A percentile compares a stretch with the other conserved stretches of the same genome.
These are phyloP conservation scores for Xerocomellus chrysenteron DNA, from an alignment of 768 basidiomycete species.

Conservation along the genomic window DNA sequence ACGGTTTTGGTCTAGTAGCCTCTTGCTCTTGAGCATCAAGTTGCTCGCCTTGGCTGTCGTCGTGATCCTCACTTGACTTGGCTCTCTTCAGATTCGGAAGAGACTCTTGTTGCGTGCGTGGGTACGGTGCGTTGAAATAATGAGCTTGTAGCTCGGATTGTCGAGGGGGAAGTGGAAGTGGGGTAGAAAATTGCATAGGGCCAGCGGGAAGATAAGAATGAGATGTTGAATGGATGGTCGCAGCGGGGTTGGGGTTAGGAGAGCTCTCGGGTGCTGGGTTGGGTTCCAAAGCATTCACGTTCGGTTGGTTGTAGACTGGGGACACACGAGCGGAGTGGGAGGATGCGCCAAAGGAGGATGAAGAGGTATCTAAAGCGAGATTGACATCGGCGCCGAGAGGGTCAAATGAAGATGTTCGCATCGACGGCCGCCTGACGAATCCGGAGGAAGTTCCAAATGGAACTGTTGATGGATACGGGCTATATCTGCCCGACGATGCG, in stretches of 20 bases:
- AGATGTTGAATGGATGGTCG: constrained; percentile 3
- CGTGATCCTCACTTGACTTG: constrained; percentile 21
- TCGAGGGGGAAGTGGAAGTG: constrained; percentile 29
- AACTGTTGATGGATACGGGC: constrained; percentile 13
- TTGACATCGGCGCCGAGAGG: constrained; percentile 1
- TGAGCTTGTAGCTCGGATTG: constrained; percentile 31
- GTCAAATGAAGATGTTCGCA: constrained; percentile 14
- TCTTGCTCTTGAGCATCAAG: constrained; percentile 25
- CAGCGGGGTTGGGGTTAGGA: constrained; percentile 2
- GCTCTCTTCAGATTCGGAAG: constrained; percentile 16
- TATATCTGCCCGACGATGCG: constrained; percentile 4
- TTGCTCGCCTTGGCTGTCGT: constrained; percentile 15
- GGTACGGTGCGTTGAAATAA: constrained; percentile 15
- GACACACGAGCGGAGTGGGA: constrained; percentile 11
- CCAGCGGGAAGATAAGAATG: constrained; percentile 21
- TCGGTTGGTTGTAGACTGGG: constrained; percentile 15
- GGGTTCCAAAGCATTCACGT: constrained; percentile 8
- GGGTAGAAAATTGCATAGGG: constrained; percentile 32
- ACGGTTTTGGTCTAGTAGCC: constrained; percentile 24
- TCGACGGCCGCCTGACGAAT: constrained; percentile 8
- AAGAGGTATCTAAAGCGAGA: constrained; percentile 15
- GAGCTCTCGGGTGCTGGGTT: constrained; percentile 16
- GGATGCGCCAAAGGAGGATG: constrained; percentile 12
- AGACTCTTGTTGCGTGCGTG: constrained; percentile 1
- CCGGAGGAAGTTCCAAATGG: constrained; percentile 11